phyloP scores from a whole-genome alignment of 2,329 filamentous ascomycete species.

The Sporothrix protearum region DNA sequence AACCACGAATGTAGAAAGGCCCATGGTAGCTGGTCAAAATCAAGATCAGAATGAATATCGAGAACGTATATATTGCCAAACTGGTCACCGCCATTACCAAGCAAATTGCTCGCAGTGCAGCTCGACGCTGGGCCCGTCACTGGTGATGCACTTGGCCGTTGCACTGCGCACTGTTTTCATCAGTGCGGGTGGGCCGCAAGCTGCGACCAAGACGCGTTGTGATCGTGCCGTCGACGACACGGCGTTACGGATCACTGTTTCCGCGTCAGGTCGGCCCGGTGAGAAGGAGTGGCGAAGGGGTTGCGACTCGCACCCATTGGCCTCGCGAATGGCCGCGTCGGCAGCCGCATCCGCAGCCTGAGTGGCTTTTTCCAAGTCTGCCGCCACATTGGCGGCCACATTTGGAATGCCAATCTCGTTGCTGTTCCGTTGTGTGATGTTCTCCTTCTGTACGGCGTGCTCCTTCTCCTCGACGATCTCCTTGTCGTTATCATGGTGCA shows the following conservation, averaged over 20 bases:
- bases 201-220: slow-evolving; percentile 45
- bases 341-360: slow-evolving; percentile 16
- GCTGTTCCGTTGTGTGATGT: neutral
- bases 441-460: neutral
- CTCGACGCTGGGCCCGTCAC: slow-evolving; percentile 47
- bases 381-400: slow-evolving; percentile 12
- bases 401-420: neutral
- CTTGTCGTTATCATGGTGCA: slow-evolving; percentile 17
- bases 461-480: slow-evolving; percentile 14
- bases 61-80: neutral
- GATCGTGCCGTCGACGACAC: slow-evolving; percentile 36
- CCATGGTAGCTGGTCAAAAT: neutral
- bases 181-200: slow-evolving; percentile 47
- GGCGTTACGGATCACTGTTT: slow-evolving; percentile 39
- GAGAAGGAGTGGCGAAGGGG: slow-evolving; percentile 34
- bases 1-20: neutral
- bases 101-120: slow-evolving; percentile 51
- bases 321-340: slow-evolving; percentile 14
- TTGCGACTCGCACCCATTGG: slow-evolving; percentile 16
- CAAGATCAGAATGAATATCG: neutral
- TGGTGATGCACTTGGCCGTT: slow-evolving; percentile 43
- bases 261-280: slow-evolving; percentile 43
- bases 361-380: slow-evolving; percentile 29
- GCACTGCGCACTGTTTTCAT: slow-evolving; percentile 45
- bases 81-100: slow-evolving; percentile 36